phyloP scores from a whole-genome alignment of 2,329 filamentous ascomycete genomes.

The Penicillium expansum region DNA sequence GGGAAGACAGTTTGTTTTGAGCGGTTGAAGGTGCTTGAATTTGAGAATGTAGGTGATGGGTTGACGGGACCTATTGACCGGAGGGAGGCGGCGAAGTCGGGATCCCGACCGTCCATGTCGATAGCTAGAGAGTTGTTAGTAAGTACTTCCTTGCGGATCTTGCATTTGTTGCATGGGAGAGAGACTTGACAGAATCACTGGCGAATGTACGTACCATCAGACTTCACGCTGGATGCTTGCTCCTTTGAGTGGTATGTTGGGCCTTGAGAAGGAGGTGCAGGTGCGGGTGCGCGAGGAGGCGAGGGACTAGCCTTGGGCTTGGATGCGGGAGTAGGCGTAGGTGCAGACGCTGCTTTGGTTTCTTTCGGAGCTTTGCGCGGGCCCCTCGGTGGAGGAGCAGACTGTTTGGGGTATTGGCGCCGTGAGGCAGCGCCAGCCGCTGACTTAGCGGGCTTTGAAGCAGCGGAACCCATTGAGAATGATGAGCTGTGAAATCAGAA shows the following conservation, averaged over 20 bases:
- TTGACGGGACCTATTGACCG: conserved; percentile 60
- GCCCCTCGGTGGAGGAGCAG: conserved; percentile 34
- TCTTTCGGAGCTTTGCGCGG: conserved; percentile 27
- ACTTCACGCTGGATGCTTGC: conserved; percentile 32
- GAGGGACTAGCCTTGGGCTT: not conserved
- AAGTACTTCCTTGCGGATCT: not conserved
- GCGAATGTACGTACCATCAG: conserved; percentile 30
- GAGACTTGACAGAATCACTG: not conserved
- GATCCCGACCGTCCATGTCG: conserved; percentile 60
- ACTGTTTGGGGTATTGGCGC: conserved; percentile 56
- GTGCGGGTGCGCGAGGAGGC: conserved; percentile 10
- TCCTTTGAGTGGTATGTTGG: conserved; percentile 39
- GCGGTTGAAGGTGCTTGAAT: conserved; percentile 51
- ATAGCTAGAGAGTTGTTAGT: conserved; percentile 43
- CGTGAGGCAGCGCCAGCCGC: conserved; percentile 50
- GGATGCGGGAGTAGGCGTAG: conserved; percentile 23
- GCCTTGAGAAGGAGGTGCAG: conserved; percentile 18
- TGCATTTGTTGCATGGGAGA: not conserved
- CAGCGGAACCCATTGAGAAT: conserved; percentile 54
- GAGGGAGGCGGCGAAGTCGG: conserved; percentile 75
- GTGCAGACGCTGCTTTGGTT: conserved; percentile 35
- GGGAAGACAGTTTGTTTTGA: conserved; percentile 39
- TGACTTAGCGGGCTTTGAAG: conserved; percentile 54
- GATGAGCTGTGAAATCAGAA: not conserved
- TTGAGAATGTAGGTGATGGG: conserved; percentile 56